These are phyloP conservation scores for Backusella tarrabulga DNA, from an alignment of 192 early-diverging fungal genomes.

Conservation along the genomic window DNA sequence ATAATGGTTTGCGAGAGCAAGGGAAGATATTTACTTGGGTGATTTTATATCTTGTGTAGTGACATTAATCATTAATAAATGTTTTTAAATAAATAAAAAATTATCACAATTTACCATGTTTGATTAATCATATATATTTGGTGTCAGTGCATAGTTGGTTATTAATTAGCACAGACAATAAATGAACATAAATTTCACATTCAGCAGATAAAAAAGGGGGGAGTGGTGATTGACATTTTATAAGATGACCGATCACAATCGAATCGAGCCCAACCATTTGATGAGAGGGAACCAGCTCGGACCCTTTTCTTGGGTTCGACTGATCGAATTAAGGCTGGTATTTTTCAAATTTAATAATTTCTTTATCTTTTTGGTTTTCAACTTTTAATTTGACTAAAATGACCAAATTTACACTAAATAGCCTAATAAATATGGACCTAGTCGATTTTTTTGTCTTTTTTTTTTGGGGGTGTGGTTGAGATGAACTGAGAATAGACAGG, in stretches of 20 bases:
- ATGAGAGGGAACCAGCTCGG: conserved; percentile 2
- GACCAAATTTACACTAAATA: not conserved
- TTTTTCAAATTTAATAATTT: not conserved
- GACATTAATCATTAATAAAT: not conserved
- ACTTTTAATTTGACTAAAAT: conserved; percentile 9
- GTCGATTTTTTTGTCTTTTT: not conserved
- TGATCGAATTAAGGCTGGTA: not conserved
- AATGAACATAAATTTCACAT: conserved; percentile 6
- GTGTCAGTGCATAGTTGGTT: not conserved
- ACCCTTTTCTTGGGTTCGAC: not conserved
- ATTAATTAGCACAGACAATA: conserved; percentile 8
- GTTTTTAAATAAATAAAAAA: not conserved
- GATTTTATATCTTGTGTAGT: too few relatives aligned
- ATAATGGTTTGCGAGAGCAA: not conserved
- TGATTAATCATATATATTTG: not conserved
- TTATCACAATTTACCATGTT: conserved; percentile 4
- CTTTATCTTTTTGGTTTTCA: not conserved
- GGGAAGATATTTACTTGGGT: not conserved
- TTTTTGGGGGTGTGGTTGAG: not conserved
- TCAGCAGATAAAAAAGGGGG: not conserved
- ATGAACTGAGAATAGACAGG: not conserved
- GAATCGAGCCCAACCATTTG: conserved; percentile 4
- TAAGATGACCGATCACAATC: conserved; percentile 2
- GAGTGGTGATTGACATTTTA: not conserved
- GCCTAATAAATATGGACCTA: not conserved